phyloP scores from a whole-genome alignment of 208 protist species.

The Leishmania tropica region DNA sequence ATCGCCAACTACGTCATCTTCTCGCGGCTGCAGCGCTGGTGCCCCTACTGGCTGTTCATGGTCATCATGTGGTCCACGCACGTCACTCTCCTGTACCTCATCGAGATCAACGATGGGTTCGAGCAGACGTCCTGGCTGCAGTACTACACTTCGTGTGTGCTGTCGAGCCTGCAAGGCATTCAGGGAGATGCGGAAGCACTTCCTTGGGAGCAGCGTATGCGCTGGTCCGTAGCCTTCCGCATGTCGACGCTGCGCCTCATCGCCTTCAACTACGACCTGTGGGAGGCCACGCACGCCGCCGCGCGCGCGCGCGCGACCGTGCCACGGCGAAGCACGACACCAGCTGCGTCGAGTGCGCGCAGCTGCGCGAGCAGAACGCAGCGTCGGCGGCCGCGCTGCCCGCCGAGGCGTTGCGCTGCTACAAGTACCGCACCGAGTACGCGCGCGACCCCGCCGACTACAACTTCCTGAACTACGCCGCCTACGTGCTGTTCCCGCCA shows the following conservation, averaged over 20 bases:
- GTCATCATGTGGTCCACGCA: constrained; percentile 53
- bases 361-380: constrained; percentile 27
- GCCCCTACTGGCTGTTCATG: constrained; percentile 50
- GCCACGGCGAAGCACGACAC: constrained; percentile 32
- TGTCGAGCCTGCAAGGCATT: background rate
- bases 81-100: constrained; percentile 42
- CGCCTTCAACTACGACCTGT: constrained; percentile 72
- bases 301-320: constrained; percentile 24
- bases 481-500: constrained; percentile 89
- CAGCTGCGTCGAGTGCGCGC: constrained; percentile 43
- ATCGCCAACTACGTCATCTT: constrained; percentile 45
- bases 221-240: constrained; percentile 76
- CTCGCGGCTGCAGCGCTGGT: constrained; percentile 43
- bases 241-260: constrained; percentile 86
- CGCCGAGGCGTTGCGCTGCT: constrained; percentile 43
- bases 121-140: constrained; percentile 29
- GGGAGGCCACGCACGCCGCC: constrained; percentile 34
- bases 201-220: constrained; percentile 23
- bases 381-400: constrained; percentile 5
- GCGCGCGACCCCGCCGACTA: constrained; percentile 58
- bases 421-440: constrained; percentile 62
- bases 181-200: constrained; percentile 3
- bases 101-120: constrained; percentile 30
- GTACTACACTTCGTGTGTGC: background rate
- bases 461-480: constrained; percentile 76